Conservation (phyloP, 345 rosid species). For the Pistacia atlantica region DNA sequence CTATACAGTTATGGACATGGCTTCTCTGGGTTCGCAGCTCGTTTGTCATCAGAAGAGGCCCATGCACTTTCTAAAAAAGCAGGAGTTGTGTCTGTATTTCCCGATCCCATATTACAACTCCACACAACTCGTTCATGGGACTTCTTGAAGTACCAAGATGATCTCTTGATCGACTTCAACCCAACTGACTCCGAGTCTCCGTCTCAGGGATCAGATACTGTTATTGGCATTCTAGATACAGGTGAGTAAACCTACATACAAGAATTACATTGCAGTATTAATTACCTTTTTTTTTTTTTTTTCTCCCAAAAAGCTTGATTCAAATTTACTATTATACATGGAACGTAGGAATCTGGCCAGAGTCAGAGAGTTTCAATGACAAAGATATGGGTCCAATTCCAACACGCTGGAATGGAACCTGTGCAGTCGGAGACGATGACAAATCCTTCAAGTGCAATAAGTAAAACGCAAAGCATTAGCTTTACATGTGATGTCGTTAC, state of each 20-base stretch:
- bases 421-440: conserved; percentile 46
- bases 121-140: conserved; percentile 98
- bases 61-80: conserved; percentile 46
- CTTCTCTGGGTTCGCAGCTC: conserved; percentile 83
- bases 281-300: no score
- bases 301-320: not conserved
- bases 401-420: conserved; percentile 71
- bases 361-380: conserved; percentile 77
- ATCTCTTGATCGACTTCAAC: conserved; percentile 41
- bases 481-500: no score
- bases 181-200: conserved; percentile 41
- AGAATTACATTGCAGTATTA: not conserved
- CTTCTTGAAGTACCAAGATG: conserved; percentile 66
- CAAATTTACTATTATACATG: not conserved
- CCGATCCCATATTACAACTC: conserved; percentile 58
- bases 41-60: conserved; percentile 64
- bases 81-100: conserved; percentile 73
- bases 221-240: not conserved
- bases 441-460: conserved; percentile 63
- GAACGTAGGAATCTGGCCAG: conserved; percentile 78
- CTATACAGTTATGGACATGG: conserved; percentile 57
- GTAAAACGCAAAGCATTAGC: conserved; percentile 28
- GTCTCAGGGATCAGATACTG: conserved; percentile 17
- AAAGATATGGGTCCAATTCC: conserved; percentile 64
- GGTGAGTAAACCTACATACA: not conserved